Evolutionary conservation across 768 basidiomycete species (phyloP), one percentile per base, ranked within the genome.

Genomic region (Hysterangium stoloniferum): DNA sequence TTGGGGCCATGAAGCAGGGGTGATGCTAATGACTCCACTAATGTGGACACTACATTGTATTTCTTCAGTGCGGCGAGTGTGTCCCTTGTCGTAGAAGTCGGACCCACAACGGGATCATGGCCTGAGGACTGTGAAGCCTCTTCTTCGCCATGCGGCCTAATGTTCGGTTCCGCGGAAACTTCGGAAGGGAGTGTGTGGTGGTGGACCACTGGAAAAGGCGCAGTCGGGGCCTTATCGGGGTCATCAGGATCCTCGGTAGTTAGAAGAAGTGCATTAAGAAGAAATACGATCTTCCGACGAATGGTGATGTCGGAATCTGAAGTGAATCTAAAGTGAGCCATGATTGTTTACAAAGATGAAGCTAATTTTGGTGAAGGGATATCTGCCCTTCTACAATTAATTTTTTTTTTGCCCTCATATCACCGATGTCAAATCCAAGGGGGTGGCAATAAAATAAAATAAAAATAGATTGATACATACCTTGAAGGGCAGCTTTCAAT

Each of bases 201-300:
- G 4, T 20, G 52, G 22, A 31, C 47, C 13, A 36, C 31, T 48
- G n/a, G 54, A 48, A 37, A 46, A 19, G 22, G 49, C 25, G 45
- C 17, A 25, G 48, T 27, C 32, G 35, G 29, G 17, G 36, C n/a
- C n/a, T 42, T 24, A 12, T 13, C 19, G 12, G 38, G 11, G 19
- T 27, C 17, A 3, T 12, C 41, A 25, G 54, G 56, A 13, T 58
- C 56, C 13, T 60, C 55, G 22, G 62, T 67, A 2, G 84, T 84
- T 0, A 76, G 68, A 42, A 91, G 75, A 46, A 93, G 77, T 0
- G 78, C 68, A 60, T 79, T 80, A 32, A 94, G 71, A 15, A 94
- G 76, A 67, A 92, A 93, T 3, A 78, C 74, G 0, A 77, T 71
- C 62, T 94, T 94, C 48, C 89, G 75, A 17, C 91, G 82, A 46